Conservation (phyloP, 371 early-diverging fungal genomes). For the Mucor irregularis region DNA sequence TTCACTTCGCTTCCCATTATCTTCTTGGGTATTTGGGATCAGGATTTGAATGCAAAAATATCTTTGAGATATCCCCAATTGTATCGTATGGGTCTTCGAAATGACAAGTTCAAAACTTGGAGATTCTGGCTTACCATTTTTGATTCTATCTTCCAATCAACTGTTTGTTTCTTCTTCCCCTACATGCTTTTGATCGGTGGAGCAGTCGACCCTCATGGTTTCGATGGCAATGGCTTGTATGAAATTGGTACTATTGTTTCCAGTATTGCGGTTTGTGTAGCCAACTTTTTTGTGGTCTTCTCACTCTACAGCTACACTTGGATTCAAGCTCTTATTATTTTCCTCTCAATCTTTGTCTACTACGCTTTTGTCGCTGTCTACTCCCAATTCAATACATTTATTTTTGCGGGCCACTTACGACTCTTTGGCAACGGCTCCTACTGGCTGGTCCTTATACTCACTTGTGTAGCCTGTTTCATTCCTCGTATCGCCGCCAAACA, state of each 20-base stretch:
- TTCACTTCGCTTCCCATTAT: conserved; percentile 75
- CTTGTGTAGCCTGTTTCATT: conserved; percentile 46
- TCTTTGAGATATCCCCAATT: conserved; percentile 82
- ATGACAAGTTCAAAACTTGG: conserved; percentile 79
- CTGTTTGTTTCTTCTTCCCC: conserved; percentile 80
- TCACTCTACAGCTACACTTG: conserved; percentile 81
- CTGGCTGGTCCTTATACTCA: conserved; percentile 53
- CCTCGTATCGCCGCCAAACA: conserved; percentile 55
- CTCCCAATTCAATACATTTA: conserved; percentile 41
- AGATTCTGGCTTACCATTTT: conserved; percentile 84
- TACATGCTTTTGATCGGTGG: conserved; percentile 56
- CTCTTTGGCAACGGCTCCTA: conserved; percentile 54
- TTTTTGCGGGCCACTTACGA: conserved; percentile 46
- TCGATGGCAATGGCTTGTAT: conserved; percentile 62
- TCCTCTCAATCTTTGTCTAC: conserved; percentile 53
- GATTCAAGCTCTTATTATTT: conserved; percentile 60
- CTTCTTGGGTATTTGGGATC: conserved; percentile 82
- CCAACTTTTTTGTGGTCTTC: conserved; percentile 81
- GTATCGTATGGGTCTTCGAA: conserved; percentile 84
- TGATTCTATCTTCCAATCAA: conserved; percentile 89
- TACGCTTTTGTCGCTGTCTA: conserved; percentile 55
- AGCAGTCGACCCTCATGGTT: conserved; percentile 53
- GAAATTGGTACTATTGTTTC: conserved; percentile 83
- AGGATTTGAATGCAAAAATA: conserved; percentile 76
- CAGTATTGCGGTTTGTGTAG: conserved; percentile 70